Base-by-base conservation (phyloP, 2,329 filamentous ascomycete species). In the Colletotrichum lentis region DNA sequence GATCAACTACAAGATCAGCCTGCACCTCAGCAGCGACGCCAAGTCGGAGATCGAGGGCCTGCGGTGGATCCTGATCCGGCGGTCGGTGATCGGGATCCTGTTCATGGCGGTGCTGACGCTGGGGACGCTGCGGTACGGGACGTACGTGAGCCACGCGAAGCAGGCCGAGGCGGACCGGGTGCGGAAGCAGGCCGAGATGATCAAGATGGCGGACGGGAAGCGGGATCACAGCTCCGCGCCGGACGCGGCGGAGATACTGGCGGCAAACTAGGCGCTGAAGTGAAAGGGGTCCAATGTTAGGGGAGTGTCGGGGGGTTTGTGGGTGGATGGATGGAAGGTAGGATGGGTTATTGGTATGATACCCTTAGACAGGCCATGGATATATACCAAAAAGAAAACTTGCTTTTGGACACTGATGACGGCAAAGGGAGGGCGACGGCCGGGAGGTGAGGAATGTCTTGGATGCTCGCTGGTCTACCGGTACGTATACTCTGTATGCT, bases 1-100 rank as follows among this genome's bases (percentile, higher is more conserved):
- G 81, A 86, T 98, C 73, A 97, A 95, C 80, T 97, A 98, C 80
- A 96, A 97, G 77, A 98, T 99, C 78, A 96, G 92, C 24, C 93
- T 97, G 39, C 86, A 88, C 47, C 85, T 99, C 50, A 96, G 93
- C 77, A 96, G 93, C 70, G 96, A 98, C 78, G 89, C 91, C 55
- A 94, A 95, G 77, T 95, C 92, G 5, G 92, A 97, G 73, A 94
- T 98, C 56, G 96, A 99, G 78, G 91, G 90, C 1, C 82, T 99
- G 56, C 86, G 96, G 68, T 98, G 96, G 96, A 89, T 97, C 47
- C 80, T 90, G 71, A 92, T 89, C 69, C 82, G 87, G 62, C 82
- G 88, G 59, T 87, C 88, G 24, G 87, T 88, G 35, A 77, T 88
- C 44, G 88, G 88, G n/a, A 89, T 90, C 70, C 75, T 90, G 60